Conservation (phyloP, 1,284 basidiomycete species). For the Cryptococcus deneoformans region DNA sequence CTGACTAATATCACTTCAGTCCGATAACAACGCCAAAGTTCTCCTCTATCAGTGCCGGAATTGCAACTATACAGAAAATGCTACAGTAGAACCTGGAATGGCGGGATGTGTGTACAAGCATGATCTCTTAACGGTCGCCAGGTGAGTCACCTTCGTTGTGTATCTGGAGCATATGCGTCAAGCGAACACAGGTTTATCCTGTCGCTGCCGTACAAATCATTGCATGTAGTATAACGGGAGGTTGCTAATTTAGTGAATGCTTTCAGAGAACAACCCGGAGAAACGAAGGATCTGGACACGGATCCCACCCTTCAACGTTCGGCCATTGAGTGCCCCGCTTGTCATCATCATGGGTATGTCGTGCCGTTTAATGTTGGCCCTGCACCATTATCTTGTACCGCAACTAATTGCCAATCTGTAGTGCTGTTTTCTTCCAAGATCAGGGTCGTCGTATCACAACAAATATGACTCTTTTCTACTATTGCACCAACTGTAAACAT, state of each 20-base stretch:
- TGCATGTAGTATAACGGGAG: too few relatives aligned
- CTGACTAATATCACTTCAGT: conserved; percentile 53
- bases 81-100: conserved; percentile 57
- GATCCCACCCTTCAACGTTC: conserved; percentile 74
- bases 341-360: conserved; percentile 45
- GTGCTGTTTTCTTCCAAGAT: conserved; percentile 89
- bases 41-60: conserved; percentile 94
- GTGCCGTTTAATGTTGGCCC: background rate
- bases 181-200: too few relatives aligned
- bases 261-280: conserved; percentile 82
- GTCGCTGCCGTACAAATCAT: too few relatives aligned
- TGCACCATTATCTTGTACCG: too few relatives aligned
- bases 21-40: conserved; percentile 77
- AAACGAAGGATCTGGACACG: conserved; percentile 81
- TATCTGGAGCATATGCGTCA: background rate
- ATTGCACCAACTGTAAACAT: conserved; percentile 80
- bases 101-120: conserved; percentile 85
- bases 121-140: conserved; percentile 88
- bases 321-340: conserved; percentile 50
- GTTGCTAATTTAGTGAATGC: background rate
- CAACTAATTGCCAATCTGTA: conserved; percentile 40
- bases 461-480: conserved; percentile 79
- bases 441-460: conserved; percentile 89
- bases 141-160: conserved; percentile 58
- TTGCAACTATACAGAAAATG: conserved; percentile 82